Percentiles rank a stretch among this genome's conserved stretches.
These are phyloP conservation scores for Lablab purpureus DNA, from an alignment of 306 rosid species.

Conservation along the genomic window DNA sequence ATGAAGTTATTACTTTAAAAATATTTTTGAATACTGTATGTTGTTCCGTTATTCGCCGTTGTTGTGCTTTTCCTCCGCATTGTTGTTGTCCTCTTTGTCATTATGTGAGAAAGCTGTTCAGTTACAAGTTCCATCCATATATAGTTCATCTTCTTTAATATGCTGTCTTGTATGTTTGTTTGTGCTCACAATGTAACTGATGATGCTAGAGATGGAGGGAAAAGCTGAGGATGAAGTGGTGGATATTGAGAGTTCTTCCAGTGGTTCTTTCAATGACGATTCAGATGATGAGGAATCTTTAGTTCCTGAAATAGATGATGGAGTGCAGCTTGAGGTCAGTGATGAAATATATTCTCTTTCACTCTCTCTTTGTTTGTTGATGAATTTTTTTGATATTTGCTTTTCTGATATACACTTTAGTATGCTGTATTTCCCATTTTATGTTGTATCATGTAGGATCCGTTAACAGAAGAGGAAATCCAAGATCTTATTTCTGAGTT, in stretches of 20 bases:
- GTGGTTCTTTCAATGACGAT: conserved; percentile 69
- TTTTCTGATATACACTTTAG: conserved; percentile 19
- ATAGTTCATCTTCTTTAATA: conserved; percentile 8
- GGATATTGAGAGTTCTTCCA: conserved; percentile 65
- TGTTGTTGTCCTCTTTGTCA: background rate
- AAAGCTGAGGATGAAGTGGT: conserved; percentile 66
- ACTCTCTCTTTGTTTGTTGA: background rate
- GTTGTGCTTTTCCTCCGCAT: background rate
- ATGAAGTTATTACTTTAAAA: conserved; percentile 4
- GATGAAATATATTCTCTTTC: conserved; percentile 13
- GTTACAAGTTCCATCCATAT: background rate
- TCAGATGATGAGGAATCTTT: conserved; percentile 72
- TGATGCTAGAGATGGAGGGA: conserved; percentile 65
- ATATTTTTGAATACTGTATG: background rate
- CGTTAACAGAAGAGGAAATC: conserved; percentile 79
- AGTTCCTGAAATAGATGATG: conserved; percentile 67
- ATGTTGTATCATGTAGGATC: conserved; percentile 70
- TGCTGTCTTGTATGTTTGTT: conserved; percentile 22
- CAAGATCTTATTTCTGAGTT: conserved; percentile 83
- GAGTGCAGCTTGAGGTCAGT: conserved; percentile 66
- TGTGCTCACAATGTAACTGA: conserved; percentile 38
- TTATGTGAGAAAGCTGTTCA: conserved; percentile 4
- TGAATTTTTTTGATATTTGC: conserved; percentile 1
- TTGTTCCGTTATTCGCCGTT: background rate
- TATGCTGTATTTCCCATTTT: conserved; percentile 18